Percentiles rank a stretch among this genome's conserved stretches.
Conservation (phyloP, 176 grass and related monocot genomes). For the Leersia perrieri region DNA sequence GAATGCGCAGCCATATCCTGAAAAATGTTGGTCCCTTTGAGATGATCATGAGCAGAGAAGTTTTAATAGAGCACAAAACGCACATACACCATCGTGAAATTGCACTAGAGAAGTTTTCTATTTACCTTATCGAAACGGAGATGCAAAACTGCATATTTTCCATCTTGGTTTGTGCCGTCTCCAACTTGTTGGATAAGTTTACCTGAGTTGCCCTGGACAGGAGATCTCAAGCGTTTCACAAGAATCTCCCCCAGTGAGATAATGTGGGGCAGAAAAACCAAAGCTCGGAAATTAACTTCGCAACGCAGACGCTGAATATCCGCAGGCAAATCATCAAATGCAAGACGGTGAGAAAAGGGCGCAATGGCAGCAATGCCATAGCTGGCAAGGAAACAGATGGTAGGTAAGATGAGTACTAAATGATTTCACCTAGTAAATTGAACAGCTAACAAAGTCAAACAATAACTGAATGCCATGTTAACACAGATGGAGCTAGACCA, state of each 20-base stretch:
- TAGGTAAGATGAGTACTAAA: conserved; percentile 21
- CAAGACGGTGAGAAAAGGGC: conserved; percentile 89
- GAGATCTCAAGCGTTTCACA: conserved; percentile 62
- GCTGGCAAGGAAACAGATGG: conserved; percentile 43
- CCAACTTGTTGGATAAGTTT: conserved; percentile 34
- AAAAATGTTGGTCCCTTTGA: conserved; percentile 24
- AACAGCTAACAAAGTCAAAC: conserved; percentile 26
- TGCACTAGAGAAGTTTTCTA: conserved; percentile 20
- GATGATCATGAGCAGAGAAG: conserved; percentile 5
- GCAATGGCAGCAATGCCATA: conserved; percentile 85
- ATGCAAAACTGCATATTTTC: conserved; percentile 85
- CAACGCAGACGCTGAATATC: conserved; percentile 75
- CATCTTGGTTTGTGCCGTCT: conserved; percentile 32
- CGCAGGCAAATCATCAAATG: conserved; percentile 74
- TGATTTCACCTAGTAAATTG: background rate
- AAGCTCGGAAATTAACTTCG: conserved; percentile 89
- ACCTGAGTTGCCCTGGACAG: conserved; percentile 27
- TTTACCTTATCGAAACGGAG: conserved; percentile 94
- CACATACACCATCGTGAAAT: background rate
- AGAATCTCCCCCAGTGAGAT: conserved; percentile 59
- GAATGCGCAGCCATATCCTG: conserved; percentile 99
- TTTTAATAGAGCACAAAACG: background rate
- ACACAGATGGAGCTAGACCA: background rate
- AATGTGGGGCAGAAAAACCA: conserved; percentile 77
- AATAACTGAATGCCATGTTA: background rate